phyloP scores from a whole-genome alignment of 495 filamentous ascomycete species.

The Annulohypoxylon bovei region DNA sequence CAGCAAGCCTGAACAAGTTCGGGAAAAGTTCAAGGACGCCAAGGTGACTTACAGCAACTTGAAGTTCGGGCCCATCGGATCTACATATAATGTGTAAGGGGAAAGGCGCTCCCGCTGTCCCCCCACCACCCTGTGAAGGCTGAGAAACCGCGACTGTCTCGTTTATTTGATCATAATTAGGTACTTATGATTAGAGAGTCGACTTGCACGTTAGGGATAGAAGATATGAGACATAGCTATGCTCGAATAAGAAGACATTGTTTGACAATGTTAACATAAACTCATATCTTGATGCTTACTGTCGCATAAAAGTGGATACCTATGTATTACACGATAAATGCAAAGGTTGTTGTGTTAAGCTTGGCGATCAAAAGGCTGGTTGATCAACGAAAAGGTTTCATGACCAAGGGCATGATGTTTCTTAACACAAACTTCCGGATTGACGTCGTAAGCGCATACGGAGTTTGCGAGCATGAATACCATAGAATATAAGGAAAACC shows the following conservation, averaged over 20 bases:
- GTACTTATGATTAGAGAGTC: not conserved
- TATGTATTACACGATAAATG: too few species aligned
- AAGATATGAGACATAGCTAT: not conserved
- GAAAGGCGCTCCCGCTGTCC: slow-evolving; percentile 4
- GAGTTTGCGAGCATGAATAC: not conserved
- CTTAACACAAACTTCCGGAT: too few species aligned
- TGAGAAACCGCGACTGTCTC: not conserved
- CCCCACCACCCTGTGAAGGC: not conserved
- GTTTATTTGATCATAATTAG: slow-evolving; percentile 11
- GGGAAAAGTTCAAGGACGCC: slow-evolving; percentile 50
- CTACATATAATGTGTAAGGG: slow-evolving; percentile 57
- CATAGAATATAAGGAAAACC: not conserved
- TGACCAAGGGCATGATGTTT: too few species aligned
- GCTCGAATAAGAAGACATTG: not conserved
- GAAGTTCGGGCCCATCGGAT: slow-evolving; percentile 72
- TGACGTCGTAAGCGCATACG: not conserved
- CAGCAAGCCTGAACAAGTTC: slow-evolving; percentile 62
- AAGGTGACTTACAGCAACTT: slow-evolving; percentile 69
- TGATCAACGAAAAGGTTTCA: too few species aligned
- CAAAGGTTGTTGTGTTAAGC: too few species aligned
- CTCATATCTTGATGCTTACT: not conserved
- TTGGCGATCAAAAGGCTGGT: too few species aligned
- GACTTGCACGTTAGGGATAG: slow-evolving; percentile 11
- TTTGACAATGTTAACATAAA: not conserved
- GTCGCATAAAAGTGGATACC: too few species aligned